A percentile compares a stretch with the other conserved stretches of the same genome.
phyloP scores from a whole-genome alignment of 2,329 filamentous ascomycete species.

The Fusarium tuaranense region DNA sequence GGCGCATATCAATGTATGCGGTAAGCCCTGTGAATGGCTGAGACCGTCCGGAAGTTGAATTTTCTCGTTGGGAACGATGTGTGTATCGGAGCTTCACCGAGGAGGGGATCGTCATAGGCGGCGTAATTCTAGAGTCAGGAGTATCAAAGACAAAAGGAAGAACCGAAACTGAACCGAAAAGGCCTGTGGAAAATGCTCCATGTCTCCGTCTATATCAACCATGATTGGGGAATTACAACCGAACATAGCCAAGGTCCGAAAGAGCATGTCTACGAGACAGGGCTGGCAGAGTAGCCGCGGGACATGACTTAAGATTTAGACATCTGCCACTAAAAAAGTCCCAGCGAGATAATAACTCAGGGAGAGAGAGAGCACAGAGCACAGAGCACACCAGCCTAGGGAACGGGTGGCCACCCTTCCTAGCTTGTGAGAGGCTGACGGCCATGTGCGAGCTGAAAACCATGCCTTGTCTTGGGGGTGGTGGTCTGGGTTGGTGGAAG shows the following conservation, averaged over 20 bases:
- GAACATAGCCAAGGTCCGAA: slow-evolving; percentile 30
- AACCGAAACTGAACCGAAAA: slow-evolving; percentile 13
- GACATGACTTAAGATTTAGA: slow-evolving; percentile 6
- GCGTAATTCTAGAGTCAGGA: background rate
- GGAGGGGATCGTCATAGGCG: background rate
- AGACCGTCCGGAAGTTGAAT: background rate
- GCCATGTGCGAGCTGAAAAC: slow-evolving; percentile 20
- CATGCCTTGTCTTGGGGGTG: slow-evolving; percentile 22
- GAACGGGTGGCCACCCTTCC: slow-evolving; percentile 7
- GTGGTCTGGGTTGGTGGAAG: background rate
- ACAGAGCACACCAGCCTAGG: background rate
- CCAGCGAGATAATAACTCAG: background rate
- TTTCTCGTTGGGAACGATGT: background rate
- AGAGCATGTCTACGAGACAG: slow-evolving; percentile 8
- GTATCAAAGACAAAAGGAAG: background rate
- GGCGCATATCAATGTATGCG: background rate
- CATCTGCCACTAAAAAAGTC: background rate
- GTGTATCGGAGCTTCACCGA: slow-evolving; percentile 35
- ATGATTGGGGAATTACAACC: slow-evolving; percentile 20
- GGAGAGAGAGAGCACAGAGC: background rate
- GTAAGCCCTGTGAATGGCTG: background rate
- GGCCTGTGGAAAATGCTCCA: slow-evolving; percentile 14
- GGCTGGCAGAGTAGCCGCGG: slow-evolving; percentile 7
- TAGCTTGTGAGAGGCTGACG: slow-evolving; percentile 2
- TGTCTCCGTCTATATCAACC: slow-evolving; percentile 24